phyloP scores from a whole-genome alignment of 306 rosid species.

The Sesbania bispinosa region DNA sequence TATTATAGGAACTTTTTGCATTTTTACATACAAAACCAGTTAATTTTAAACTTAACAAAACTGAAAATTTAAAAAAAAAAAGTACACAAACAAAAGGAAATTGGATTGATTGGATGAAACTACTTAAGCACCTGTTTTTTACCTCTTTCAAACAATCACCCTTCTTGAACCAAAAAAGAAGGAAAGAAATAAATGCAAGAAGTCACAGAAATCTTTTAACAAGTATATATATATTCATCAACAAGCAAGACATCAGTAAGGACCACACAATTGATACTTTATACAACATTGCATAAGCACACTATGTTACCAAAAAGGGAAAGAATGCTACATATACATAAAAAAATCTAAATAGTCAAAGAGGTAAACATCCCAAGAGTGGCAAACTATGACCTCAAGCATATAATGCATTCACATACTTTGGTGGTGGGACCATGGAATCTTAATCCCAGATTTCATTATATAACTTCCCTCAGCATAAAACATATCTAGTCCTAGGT shows the following conservation, averaged over 20 bases:
- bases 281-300: background rate
- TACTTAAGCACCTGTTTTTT: background rate
- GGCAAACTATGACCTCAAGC: background rate
- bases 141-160: background rate
- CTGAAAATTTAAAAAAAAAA: background rate
- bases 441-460: background rate
- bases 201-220: constrained; percentile 2
- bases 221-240: background rate
- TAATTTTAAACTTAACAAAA: background rate
- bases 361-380: background rate
- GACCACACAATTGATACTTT: background rate
- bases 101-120: background rate
- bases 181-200: constrained; percentile 8
- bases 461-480: too few relatives aligned
- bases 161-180: background rate
- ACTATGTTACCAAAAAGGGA: background rate
- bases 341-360: background rate
- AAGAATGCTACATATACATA: background rate
- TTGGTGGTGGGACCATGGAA: background rate
- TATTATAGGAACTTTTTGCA: background rate
- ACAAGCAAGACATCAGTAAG: constrained; percentile 15
- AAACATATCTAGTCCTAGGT: too few relatives aligned
- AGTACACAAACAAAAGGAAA: background rate
- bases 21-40: background rate
- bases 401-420: background rate